phyloP scores from a whole-genome alignment of 352 stramenopile genomes.

The Pythium coloratum region DNA sequence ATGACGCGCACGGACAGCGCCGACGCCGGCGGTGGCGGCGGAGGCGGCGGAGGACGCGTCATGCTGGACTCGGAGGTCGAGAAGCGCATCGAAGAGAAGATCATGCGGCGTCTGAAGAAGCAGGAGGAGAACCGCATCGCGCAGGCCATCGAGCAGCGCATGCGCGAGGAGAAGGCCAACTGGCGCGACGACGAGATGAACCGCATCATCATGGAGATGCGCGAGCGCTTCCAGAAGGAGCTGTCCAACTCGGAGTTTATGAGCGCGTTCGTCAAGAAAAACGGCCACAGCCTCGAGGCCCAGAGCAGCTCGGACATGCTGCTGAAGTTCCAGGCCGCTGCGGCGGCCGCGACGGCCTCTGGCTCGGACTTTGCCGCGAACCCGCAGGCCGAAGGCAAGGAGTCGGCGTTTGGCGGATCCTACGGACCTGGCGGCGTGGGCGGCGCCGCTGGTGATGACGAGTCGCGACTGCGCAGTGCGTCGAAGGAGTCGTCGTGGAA shows the following conservation, averaged over 20 bases:
- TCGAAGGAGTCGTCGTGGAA: constrained; percentile 87
- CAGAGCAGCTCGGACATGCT: constrained; percentile 33
- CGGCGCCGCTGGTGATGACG: background rate
- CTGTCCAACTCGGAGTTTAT: constrained; percentile 70
- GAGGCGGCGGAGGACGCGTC: constrained; percentile 25
- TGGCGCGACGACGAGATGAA: constrained; percentile 90
- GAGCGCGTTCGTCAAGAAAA: constrained; percentile 64
- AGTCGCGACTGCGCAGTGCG: constrained; percentile 39
- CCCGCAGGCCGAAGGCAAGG: constrained; percentile 67
- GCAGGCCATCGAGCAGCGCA: constrained; percentile 79
- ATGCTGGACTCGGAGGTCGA: constrained; percentile 79
- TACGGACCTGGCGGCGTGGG: constrained; percentile 16
- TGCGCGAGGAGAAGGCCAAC: constrained; percentile 82
- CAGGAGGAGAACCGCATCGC: constrained; percentile 86
- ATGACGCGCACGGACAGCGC: constrained; percentile 22
- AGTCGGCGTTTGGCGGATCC: constrained; percentile 31
- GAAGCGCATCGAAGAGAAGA: constrained; percentile 87
- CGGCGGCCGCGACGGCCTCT: constrained; percentile 23
- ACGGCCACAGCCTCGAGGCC: constrained; percentile 35
- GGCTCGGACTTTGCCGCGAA: constrained; percentile 33
- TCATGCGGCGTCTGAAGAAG: constrained; percentile 83
- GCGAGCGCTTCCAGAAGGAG: constrained; percentile 81
- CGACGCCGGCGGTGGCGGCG: constrained; percentile 10
- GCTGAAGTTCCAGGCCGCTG: constrained; percentile 33
- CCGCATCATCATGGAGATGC: constrained; percentile 89